A percentile compares a stretch with the other conserved stretches of the same genome.
phyloP scores from a whole-genome alignment of 805 yeast species.

The Pichia occidentalis region DNA sequence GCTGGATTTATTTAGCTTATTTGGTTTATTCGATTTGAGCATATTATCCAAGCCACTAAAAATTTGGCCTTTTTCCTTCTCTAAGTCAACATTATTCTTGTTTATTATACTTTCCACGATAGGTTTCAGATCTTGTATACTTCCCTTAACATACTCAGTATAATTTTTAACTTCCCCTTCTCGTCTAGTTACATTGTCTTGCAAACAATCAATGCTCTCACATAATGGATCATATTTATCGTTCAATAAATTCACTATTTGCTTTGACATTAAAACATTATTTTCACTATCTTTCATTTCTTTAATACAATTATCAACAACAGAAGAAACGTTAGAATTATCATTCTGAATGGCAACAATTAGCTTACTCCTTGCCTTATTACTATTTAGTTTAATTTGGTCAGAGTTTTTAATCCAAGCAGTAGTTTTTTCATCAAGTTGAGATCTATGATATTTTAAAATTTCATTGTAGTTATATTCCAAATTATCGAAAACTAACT shows the following conservation, averaged over 20 bases:
- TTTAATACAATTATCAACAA: too few species aligned
- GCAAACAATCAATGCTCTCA: too few species aligned
- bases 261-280: too few species aligned
- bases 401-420: too few species aligned
- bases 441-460: neutral
- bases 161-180: conserved; percentile 10
- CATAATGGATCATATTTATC: too few species aligned
- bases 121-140: neutral
- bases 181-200: conserved; percentile 7
- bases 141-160: neutral
- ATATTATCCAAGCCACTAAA: neutral
- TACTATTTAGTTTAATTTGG: too few species aligned
- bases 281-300: too few species aligned
- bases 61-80: neutral
- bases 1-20: too few species aligned
- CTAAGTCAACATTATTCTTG: neutral
- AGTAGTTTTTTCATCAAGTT: neutral
- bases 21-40: neutral
- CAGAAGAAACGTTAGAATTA: too few species aligned
- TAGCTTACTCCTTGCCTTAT: too few species aligned
- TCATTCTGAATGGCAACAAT: too few species aligned
- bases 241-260: too few species aligned
- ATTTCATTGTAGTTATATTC: neutral
- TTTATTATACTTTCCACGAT: neutral
- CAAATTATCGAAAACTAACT: neutral